Evolutionary conservation across 306 rosid species (phyloP), one percentile per base, ranked within the genome.

Genomic region (Oxytropis ochrocephala): DNA sequence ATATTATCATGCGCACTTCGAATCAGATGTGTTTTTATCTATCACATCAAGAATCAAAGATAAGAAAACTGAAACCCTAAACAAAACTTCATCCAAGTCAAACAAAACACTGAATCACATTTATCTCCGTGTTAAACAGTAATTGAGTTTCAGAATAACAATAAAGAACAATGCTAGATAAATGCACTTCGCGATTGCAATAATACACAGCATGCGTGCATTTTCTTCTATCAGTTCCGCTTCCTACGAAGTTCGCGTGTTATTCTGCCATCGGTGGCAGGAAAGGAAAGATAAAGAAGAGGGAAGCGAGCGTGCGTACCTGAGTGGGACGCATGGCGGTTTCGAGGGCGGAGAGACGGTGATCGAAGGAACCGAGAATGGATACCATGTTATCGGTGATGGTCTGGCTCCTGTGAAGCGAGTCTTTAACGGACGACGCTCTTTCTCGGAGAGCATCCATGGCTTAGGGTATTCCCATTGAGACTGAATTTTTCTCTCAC

Each of bases 241-340:
- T 50, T 50, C 17, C 27, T 27, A 54, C 9, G 9, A 24, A 54
- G 48, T 59, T 59, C 65, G 18, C 30, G 65, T 17, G 13, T 19
- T 62, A 7, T 43, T 52, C 55, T 14, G 32, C 16, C 42, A 11
- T 48, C 32, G 12, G 9, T 13, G 55, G 58, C 11, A 59, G 46
- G 60, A 24, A 11, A 14, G 2, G 27, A 21, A 2, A 24, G 29
- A 24, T 3, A 1, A 27, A 6, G 27, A 48, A 54, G 39, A 46
- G 17, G 11, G 14, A 29, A 0, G 46, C 44, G 65, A 4, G 19
- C 21, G 7, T 0, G 24, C 12, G 4, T 21, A 90, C 99, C 92
- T 91, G 99, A 80, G 97, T 94, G 17, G 99, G 99, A 50, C 97
- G 95, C 96, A 94, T 89, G 49, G 97, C 96, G 33, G 99, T 88